Percentiles rank a stretch among this genome's conserved stretches.
Evolutionary conservation across 2,329 filamentous ascomycete genomes (phyloP).

Genomic region (Cordyceps fumosorosea): DNA sequence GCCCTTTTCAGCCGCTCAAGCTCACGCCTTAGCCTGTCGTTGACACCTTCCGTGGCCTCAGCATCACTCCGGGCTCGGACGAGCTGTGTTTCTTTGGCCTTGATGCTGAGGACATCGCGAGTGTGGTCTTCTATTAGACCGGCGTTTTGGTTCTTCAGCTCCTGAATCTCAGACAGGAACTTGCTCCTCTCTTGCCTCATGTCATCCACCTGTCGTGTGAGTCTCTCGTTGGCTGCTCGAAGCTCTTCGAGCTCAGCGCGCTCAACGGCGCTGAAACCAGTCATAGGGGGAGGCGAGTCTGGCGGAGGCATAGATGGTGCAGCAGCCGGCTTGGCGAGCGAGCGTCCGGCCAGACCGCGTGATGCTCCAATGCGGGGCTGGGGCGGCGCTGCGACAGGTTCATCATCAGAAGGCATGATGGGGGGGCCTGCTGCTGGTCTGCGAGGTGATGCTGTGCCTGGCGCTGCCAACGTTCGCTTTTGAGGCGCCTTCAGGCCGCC

Average conservation of each 20-base stretch:
- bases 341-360: constrained; percentile 78
- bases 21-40: constrained; percentile 78
- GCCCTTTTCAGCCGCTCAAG: constrained; percentile 92
- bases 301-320: constrained; percentile 44
- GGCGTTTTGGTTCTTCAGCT: constrained; percentile 94
- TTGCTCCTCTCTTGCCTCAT: constrained; percentile 74
- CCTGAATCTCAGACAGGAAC: constrained; percentile 79
- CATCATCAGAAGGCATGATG: constrained; percentile 50
- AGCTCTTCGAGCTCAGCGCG: constrained; percentile 89
- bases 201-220: constrained; percentile 71
- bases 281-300: constrained; percentile 51
- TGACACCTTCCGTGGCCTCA: constrained; percentile 79
- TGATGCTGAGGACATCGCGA: constrained; percentile 88
- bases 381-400: constrained; percentile 47
- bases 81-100: constrained; percentile 95
- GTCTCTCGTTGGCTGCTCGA: constrained; percentile 71
- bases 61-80: constrained; percentile 86
- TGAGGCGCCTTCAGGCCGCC: constrained; percentile 55
- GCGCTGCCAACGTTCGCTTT: constrained; percentile 45
- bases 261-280: constrained; percentile 70
- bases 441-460: constrained; percentile 47
- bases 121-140: constrained; percentile 97
- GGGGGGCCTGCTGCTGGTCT: constrained; percentile 41
- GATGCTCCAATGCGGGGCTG: constrained; percentile 59
- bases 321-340: constrained; percentile 67